These are phyloP conservation scores for Leishmania guyanensis DNA, from an alignment of 208 protist genomes.

Conservation along the genomic window DNA sequence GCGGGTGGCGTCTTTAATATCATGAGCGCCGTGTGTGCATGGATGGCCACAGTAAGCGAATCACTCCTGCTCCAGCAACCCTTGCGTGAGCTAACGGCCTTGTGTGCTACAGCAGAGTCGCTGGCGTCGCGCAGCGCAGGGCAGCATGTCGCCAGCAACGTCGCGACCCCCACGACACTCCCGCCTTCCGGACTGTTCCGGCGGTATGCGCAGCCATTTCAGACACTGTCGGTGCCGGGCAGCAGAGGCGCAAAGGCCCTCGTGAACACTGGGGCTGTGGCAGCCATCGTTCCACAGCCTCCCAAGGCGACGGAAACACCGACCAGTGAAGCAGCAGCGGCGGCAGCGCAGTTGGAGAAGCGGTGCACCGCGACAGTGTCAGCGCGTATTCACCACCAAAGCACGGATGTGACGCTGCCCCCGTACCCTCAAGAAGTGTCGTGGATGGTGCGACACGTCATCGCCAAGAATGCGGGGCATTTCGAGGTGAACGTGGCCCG, in stretches of 20 bases:
- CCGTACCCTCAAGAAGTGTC: constrained; percentile 30
- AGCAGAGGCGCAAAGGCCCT: background rate
- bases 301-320: background rate
- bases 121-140: background rate
- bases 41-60: constrained; percentile 18
- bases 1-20: constrained; percentile 27
- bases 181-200: constrained; percentile 13
- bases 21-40: constrained; percentile 6
- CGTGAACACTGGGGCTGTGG: background rate
- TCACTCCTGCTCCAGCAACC: background rate
- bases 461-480: constrained; percentile 33
- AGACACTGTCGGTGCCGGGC: constrained; percentile 4
- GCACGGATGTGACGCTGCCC: constrained; percentile 11
- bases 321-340: constrained; percentile 5
- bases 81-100: constrained; percentile 9
- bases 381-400: background rate
- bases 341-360: background rate
- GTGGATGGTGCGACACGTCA: constrained; percentile 26
- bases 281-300: constrained; percentile 11
- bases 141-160: background rate
- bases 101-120: constrained; percentile 12
- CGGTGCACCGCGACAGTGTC: constrained; percentile 6
- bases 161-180: background rate
- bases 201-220: constrained; percentile 23
- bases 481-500: constrained; percentile 33